Base-by-base conservation (phyloP, 2,329 filamentous ascomycete species). In the Zopfia rhizophila region DNA sequence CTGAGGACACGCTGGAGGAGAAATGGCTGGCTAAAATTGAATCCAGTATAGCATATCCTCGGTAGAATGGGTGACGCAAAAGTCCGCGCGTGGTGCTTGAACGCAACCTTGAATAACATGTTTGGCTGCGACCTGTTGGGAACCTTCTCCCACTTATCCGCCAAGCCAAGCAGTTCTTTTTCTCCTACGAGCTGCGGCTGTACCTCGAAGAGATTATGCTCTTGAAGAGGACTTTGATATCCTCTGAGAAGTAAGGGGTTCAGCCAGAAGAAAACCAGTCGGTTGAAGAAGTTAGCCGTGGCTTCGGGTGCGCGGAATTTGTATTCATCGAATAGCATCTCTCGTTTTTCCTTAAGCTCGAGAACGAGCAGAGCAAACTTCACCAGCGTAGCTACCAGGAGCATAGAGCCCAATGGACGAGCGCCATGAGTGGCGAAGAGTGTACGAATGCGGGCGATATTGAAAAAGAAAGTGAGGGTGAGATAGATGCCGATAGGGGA, bases 201-300 rank as follows among this genome's bases (percentile, higher is more conserved):
- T 5, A 48, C 35, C 31, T 53, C 49, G 21, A 38, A 46, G 7
- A 53, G 28, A 30, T 45, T 37, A 31, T 32, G 13, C 19, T 53
- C 49, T 30, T 53, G 40, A n/a, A 53, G 25, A 11, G 49, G 45
- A 5, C 48, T 48, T 29, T 13, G 24, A 13, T 45, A 55, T 11
- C 51, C 51, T 25, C 40, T 24, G 11, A 55, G 17, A 6, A 56
- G 40, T 13, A 56, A 17, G 2, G 53, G 46, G 17, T 52, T 56
- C n/a, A 56, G 21, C 53, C 53, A 56, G 22, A 50, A 53, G 40
- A 53, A 56, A 11, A 41, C 40, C 7, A 49, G 19, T n/a, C 53
- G 42, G 24, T 46, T 53, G 37, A 48, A 53, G 39, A 51, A 43
- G 19, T 52, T 52, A 24, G 49, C 51, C 2, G 50, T 56, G 17